Conservation (phyloP, 805 yeast species). For the Blastobotrys mokoenaii region DNA sequence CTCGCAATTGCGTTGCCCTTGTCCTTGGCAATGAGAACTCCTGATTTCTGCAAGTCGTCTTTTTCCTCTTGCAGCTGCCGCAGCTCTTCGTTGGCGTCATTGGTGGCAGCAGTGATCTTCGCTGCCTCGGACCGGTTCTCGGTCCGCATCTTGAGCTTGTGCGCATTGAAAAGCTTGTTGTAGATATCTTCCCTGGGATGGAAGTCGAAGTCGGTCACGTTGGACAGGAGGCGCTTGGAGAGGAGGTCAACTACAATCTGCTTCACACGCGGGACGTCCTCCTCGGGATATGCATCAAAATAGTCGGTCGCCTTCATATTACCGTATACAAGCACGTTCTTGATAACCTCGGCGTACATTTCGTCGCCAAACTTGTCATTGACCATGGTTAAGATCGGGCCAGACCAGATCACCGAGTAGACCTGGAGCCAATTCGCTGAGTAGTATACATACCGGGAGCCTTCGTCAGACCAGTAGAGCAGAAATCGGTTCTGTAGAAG, state of each 20-base stretch:
- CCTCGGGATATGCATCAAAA: constrained; percentile 19
- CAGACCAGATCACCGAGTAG: constrained; percentile 60
- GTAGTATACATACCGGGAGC: constrained; percentile 33
- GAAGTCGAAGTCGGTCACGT: constrained; percentile 35
- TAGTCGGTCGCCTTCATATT: constrained; percentile 52
- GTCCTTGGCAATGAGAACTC: constrained; percentile 9
- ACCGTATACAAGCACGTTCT: constrained; percentile 63
- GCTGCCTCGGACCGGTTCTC: constrained; percentile 42
- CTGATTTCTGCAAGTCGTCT: constrained; percentile 13
- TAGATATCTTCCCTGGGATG: constrained; percentile 26
- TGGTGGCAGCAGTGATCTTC: constrained; percentile 54
- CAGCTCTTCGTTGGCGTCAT: constrained; percentile 34
- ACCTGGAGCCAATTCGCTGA: constrained; percentile 57
- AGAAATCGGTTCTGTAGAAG: constrained; percentile 75
- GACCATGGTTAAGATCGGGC: constrained; percentile 53
- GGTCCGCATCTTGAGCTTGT: constrained; percentile 10
- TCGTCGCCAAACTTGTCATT: constrained; percentile 17
- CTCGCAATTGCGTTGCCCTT: neutral
- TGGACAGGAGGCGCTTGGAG: constrained; percentile 43
- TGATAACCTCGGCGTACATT: constrained; percentile 50
- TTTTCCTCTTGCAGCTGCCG: constrained; percentile 10
- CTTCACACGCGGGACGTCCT: constrained; percentile 26
- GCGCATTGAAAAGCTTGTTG: constrained; percentile 14
- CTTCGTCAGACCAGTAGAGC: constrained; percentile 47
- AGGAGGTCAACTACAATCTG: constrained; percentile 36